Percentiles rank a stretch among this genome's conserved stretches.
These are phyloP conservation scores for Ustilaginoidea virens DNA, from an alignment of 2,329 filamentous ascomycete genomes.

Conservation along the genomic window DNA sequence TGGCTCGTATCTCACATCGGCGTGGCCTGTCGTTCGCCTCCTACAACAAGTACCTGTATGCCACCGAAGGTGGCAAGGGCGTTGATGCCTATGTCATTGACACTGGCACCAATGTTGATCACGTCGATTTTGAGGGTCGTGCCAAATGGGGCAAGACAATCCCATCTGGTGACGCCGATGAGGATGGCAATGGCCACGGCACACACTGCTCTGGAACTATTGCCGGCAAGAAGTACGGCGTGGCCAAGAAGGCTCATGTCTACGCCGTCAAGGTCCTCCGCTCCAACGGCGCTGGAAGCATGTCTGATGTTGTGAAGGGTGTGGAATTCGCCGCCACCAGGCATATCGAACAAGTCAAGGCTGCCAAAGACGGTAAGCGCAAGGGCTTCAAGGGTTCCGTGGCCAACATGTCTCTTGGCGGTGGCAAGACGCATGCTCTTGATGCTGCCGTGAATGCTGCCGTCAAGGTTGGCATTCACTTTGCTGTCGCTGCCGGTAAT, in stretches of 20 bases:
- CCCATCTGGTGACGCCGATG: conserved; percentile 66
- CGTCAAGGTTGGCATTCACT: conserved; percentile 84
- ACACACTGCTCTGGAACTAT: conserved; percentile 99
- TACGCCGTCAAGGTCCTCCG: conserved; percentile 97
- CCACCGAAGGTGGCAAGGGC: conserved; percentile 80
- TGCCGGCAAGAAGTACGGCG: conserved; percentile 96
- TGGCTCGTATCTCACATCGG: conserved; percentile 95
- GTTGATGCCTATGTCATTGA: conserved; percentile 98
- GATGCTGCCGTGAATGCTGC: conserved; percentile 90
- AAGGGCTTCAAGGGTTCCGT: conserved; percentile 98
- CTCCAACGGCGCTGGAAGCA: conserved; percentile 93
- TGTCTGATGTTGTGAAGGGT: conserved; percentile 97
- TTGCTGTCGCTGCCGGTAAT: conserved; percentile 94
- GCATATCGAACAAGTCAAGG: conserved; percentile 61
- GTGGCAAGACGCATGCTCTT: conserved; percentile 86
- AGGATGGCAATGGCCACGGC: conserved; percentile 94
- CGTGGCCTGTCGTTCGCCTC: conserved; percentile 72
- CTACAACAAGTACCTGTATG: conserved; percentile 97
- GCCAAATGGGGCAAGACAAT: conserved; percentile 97
- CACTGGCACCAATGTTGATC: conserved; percentile 84
- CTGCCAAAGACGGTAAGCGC: conserved; percentile 73
- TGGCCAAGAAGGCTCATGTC: conserved; percentile 95
- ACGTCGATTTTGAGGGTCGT: conserved; percentile 95
- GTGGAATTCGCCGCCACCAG: conserved; percentile 83
- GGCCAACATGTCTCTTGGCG: conserved; percentile 98